Base-by-base conservation (phyloP, 2,329 filamentous ascomycete genomes). In the Aspergillus neoniger region DNA sequence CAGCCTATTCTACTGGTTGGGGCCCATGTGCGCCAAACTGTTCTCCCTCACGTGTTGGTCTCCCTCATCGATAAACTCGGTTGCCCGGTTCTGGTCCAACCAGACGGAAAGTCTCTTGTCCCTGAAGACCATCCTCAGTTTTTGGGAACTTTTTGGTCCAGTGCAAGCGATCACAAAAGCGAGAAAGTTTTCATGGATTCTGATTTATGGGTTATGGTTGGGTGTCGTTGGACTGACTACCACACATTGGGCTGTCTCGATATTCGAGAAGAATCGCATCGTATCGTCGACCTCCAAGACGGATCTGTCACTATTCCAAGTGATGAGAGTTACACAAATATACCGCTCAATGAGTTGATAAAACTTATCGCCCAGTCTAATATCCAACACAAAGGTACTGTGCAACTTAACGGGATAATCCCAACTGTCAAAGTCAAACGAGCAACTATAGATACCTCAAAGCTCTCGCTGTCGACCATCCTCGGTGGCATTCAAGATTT, bases 61-160 rank as follows among this genome's bases (percentile, higher is more conserved):
- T 32, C 50, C 12, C 21, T 58, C 3, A 44, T 58, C 6, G 59
- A 61, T 14, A 61, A 58, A 21, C 51, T 58, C 2, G 55, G 59
- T 4, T 61, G 55, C 9, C 21, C 43, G 3, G 59, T 58, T 4
- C 39, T 49, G 15, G 44, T 32, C 38, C 59, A 61, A 25, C 59
- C 55, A 9, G 59, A 61, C 23, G 44, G 7, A 23, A 61, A 61
- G 36, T 52, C 59, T 6, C 21, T 61, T 14, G 19, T 58, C 0
- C 60, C 56, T 2, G 60, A 62, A 43, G 8, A 17, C 4, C 60
- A 62, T 32, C 47, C 51, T 4, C 56, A 58, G n/a, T 58, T 58
- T 28, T 12, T 21, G 12, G 60, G 60, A 2, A 62, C 60, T 41
- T 62, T 55, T 32, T 62, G 60, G 60, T 25, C 21, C 5, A 28